Conservation (phyloP, 371 early-diverging fungal species). For the Rhizopus stolonifer region DNA sequence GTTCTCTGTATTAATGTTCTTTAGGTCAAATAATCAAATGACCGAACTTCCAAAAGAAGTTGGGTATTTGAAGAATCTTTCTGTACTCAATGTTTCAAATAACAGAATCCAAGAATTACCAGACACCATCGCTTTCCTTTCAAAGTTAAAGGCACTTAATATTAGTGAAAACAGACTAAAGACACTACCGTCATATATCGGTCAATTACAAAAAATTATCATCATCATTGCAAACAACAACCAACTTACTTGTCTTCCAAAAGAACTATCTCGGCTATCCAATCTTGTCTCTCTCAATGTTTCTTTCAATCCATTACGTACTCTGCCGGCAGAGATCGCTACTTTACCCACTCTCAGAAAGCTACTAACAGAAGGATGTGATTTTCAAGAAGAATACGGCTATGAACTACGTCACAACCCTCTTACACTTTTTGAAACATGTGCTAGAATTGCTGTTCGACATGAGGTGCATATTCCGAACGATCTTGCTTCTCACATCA, state of each 20-base stretch:
- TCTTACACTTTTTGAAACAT: conserved; percentile 68
- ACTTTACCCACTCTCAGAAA: conserved; percentile 51
- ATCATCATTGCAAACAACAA: conserved; percentile 59
- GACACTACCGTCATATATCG: conserved; percentile 63
- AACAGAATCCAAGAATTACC: conserved; percentile 31
- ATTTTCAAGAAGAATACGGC: conserved; percentile 35
- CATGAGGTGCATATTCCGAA: conserved; percentile 56
- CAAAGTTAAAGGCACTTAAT: conserved; percentile 27
- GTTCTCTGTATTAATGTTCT: background rate
- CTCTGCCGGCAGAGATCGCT: conserved; percentile 32
- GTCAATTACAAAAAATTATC: conserved; percentile 51
- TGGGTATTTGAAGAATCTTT: conserved; percentile 24
- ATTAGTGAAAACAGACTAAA: conserved; percentile 57
- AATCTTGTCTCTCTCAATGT: conserved; percentile 63
- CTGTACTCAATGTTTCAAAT: conserved; percentile 24
- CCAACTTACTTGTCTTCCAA: conserved; percentile 48
- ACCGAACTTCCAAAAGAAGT: conserved; percentile 25
- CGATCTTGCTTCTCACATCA: conserved; percentile 52
- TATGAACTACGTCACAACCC: conserved; percentile 21
- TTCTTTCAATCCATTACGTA: conserved; percentile 56
- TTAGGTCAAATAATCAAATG: conserved; percentile 34
- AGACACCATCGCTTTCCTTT: conserved; percentile 24
- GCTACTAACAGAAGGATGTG: conserved; percentile 50
- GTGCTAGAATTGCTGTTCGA: conserved; percentile 71
- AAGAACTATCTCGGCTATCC: conserved; percentile 39